These are phyloP conservation scores for Amanita muscaria DNA, from an alignment of 768 basidiomycete species.

Conservation along the genomic window DNA sequence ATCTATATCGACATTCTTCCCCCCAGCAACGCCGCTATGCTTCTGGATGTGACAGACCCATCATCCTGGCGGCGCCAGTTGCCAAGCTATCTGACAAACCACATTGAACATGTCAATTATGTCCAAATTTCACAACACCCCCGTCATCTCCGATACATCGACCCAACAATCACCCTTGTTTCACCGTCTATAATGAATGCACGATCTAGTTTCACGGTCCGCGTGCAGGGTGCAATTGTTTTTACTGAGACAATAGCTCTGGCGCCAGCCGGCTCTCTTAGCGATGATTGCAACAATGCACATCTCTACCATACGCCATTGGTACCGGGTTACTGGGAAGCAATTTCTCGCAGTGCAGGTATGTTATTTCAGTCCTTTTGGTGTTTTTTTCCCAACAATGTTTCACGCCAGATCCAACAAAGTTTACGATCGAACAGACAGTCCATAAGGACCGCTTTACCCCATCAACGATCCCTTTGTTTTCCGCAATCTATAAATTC, in stretches of 20 bases:
- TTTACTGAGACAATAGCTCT: conserved; percentile 43
- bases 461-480: conserved; percentile 24
- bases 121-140: conserved; percentile 35
- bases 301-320: conserved; percentile 52
- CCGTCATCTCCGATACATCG: conserved; percentile 49
- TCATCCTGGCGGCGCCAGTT: conserved; percentile 5
- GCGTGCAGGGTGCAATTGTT: conserved; percentile 36
- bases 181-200: conserved; percentile 40
- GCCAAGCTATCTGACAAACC: conserved; percentile 11
- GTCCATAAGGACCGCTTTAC: conserved; percentile 33
- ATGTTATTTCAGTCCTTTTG: conserved; percentile 13
- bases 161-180: conserved; percentile 59
- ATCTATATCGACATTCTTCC: conserved; percentile 42
- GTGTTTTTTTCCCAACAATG: conserved; percentile 8
- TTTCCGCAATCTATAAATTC: conserved; percentile 54
- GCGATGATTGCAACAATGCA: conserved; percentile 10
- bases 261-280: conserved; percentile 14
- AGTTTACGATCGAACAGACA: conserved; percentile 60
- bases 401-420: conserved; percentile 45
- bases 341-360: conserved; percentile 49
- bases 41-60: conserved; percentile 9
- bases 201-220: conserved; percentile 48
- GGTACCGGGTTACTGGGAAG: conserved; percentile 58
- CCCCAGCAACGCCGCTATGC: conserved; percentile 7
- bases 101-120: conserved; percentile 16